These are phyloP conservation scores for Fusarium odoratissimum DNA, from an alignment of 2,329 filamentous ascomycete species.

Conservation along the genomic window DNA sequence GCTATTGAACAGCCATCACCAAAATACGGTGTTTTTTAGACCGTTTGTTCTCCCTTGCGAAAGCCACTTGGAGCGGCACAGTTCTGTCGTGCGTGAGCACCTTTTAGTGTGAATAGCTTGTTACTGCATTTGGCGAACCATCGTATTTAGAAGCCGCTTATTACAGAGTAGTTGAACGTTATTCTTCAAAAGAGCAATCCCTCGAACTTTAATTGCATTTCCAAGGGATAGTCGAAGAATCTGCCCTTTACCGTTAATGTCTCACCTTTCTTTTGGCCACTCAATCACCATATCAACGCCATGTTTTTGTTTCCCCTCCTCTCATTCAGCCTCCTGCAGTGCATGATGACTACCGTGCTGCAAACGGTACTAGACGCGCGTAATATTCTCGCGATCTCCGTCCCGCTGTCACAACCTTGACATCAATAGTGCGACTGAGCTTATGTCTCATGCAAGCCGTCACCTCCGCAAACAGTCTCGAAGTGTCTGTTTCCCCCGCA, in stretches of 20 bases:
- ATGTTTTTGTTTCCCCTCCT: not conserved
- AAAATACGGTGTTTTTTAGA: not conserved
- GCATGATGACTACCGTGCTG: not conserved
- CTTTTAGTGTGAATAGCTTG: not conserved
- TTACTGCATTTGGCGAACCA: not conserved
- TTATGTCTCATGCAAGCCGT: not conserved
- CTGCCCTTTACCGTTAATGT: not conserved
- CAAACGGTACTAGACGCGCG: not conserved
- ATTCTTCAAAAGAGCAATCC: not conserved
- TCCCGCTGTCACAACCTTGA: not conserved
- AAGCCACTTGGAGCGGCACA: not conserved
- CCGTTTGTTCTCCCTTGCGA: not conserved
- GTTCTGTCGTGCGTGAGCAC: constrained; percentile 3
- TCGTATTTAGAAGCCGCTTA: not conserved
- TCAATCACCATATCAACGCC: not conserved
- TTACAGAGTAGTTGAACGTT: not conserved
- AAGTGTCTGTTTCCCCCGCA: not conserved
- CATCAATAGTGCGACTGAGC: not conserved
- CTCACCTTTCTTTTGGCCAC: not conserved
- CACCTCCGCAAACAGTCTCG: constrained; percentile 8
- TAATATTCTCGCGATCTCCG: not conserved
- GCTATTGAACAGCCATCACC: not conserved
- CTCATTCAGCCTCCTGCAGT: not conserved
- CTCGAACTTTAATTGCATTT: not conserved
- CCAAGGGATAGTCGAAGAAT: not conserved